Conservation (phyloP, 2,329 filamentous ascomycete genomes). For the Didymella exigua region DNA sequence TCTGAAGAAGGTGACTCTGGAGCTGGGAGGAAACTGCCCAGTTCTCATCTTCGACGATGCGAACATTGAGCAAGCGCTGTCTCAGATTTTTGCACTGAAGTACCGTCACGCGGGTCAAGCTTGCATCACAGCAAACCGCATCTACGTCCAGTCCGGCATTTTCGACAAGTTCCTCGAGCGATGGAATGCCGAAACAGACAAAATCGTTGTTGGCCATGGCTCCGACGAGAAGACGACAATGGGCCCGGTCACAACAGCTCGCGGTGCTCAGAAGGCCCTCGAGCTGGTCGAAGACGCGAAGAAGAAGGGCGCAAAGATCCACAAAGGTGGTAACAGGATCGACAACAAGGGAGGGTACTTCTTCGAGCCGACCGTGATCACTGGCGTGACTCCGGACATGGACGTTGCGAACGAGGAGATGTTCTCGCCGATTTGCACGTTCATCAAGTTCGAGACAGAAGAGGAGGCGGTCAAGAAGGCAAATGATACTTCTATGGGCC, state of each 20-base stretch:
- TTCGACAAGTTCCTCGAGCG: constrained; percentile 64
- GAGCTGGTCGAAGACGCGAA: constrained; percentile 69
- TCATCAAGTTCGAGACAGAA: constrained; percentile 70
- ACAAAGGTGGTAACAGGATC: constrained; percentile 63
- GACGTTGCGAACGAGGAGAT: constrained; percentile 63
- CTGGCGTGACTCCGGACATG: constrained; percentile 65
- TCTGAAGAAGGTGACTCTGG: constrained; percentile 68
- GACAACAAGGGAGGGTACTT: constrained; percentile 65
- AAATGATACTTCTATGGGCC: constrained; percentile 67
- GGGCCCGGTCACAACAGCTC: constrained; percentile 64
- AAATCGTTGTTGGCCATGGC: constrained; percentile 67
- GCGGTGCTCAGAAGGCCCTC: constrained; percentile 62
- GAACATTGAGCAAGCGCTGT: constrained; percentile 61
- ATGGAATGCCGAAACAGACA: constrained; percentile 59
- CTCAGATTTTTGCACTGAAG: constrained; percentile 56
- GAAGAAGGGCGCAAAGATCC: constrained; percentile 65
- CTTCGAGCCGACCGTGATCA: constrained; percentile 71
- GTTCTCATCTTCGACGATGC: constrained; percentile 70
- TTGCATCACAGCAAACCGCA: constrained; percentile 68
- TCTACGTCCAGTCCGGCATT: constrained; percentile 68
- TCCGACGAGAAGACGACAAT: constrained; percentile 62
- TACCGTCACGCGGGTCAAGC: constrained; percentile 68
- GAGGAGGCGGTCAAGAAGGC: constrained; percentile 65
- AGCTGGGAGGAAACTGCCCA: constrained; percentile 69
- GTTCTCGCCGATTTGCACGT: constrained; percentile 67